A percentile compares a stretch with the other conserved stretches of the same genome.
Evolutionary conservation across 495 filamentous ascomycete genomes (phyloP).

Genomic region (Patellaria atrata): DNA sequence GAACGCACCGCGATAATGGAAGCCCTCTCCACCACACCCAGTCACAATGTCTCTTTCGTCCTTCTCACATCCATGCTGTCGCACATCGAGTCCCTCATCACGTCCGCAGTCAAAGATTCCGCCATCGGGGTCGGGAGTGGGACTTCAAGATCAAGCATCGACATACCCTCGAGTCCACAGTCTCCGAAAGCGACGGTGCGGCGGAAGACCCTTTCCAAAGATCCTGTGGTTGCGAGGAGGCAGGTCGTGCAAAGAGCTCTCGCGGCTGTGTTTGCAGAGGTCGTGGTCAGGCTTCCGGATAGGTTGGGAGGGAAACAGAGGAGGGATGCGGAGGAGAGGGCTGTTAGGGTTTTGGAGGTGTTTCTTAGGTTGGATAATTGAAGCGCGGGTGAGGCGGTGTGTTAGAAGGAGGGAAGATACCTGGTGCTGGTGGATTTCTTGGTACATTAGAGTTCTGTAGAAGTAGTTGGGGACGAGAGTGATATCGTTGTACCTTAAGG

Average conservation of each 20-base stretch:
- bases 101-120: conserved; percentile 11
- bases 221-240: conserved; percentile 18
- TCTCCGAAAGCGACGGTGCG: conserved; percentile 14
- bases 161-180: conserved; percentile 15
- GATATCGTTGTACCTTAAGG: too few relatives aligned
- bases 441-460: too few relatives aligned
- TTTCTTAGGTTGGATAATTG: too few relatives aligned
- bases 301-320: conserved; percentile 13
- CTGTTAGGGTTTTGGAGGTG: conserved; percentile 16
- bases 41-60: conserved; percentile 73
- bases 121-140: too few relatives aligned
- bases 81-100: conserved; percentile 20
- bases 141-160: conserved; percentile 16
- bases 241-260: conserved; percentile 19
- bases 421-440: too few relatives aligned
- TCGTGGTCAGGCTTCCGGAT: conserved; percentile 9
- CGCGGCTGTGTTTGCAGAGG: conserved; percentile 18
- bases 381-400: too few relatives aligned
- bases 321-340: conserved; percentile 13
- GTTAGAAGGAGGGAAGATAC: too few relatives aligned
- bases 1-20: conserved; percentile 57
- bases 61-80: conserved; percentile 68
- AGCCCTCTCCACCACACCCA: conserved; percentile 51
- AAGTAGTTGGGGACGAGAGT: too few relatives aligned
- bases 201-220: conserved; percentile 17